Base-by-base conservation (phyloP, 345 rosid genomes). In the Sonneratia caseolaris region DNA sequence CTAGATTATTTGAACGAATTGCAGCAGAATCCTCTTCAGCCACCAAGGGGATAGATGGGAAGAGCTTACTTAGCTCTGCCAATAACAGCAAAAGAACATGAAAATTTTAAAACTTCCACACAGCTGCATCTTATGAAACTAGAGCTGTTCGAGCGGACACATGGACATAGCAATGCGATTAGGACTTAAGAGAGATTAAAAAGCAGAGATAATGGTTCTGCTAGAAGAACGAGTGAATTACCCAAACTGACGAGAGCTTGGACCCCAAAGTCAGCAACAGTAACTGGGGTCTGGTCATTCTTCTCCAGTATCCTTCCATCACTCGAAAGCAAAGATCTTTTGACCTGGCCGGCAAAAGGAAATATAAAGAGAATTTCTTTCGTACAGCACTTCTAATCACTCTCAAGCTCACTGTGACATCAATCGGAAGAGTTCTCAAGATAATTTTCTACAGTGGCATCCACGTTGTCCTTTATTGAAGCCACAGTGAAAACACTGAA, bases 21-120 rank as follows among this genome's bases (percentile, higher is more conserved):
- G 84, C 88, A 3, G 84, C 78, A 74, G 97, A 88, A 78, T 93
- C 97, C 81, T 93, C 98, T 77, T 91, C 98, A 70, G 96, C 98
- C 72, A 94, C 97, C 79, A 94, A 74, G 15, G 98, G 97, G 80
- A 91, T 84, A 32, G 86, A 82, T 73, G 98, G 98, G 83, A 91
- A 91, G 77, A 73, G 64, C 72, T 82, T 85, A 64, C 92, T 71
- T 68, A 94, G 80, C 84, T 91, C 97, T 94, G 75, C 72, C 76
- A 47, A 75, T 73, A 70, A 53, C 79, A 62, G 69, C 24, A 69
- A 48, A 68, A 77, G 47, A 57, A 37, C 37, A 65, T 61, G 8
- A 51, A 21, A 19, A 73, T n/a, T 10, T 66, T 64, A 55, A 35
- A 69, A 68, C 72, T 18, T 21, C 32, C 69, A 11, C n/a, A 12